Percentiles rank a stretch among this genome's conserved stretches.
phyloP scores from a whole-genome alignment of 2,329 filamentous ascomycete species.

The Amphichorda felina region DNA sequence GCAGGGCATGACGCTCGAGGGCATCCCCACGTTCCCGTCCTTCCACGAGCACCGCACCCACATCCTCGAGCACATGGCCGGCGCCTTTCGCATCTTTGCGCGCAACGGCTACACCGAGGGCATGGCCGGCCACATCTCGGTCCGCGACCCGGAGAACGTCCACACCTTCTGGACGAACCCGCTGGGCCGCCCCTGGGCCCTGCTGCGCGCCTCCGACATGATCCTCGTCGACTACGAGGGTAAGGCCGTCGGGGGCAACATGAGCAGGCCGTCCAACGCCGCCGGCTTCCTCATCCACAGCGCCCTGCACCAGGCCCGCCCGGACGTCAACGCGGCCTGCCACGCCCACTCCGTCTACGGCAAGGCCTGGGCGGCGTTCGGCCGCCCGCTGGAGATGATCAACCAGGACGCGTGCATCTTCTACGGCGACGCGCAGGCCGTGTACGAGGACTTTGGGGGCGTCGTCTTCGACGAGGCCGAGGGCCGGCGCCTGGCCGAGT shows the following conservation, averaged over 20 bases:
- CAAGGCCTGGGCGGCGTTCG: slow-evolving; percentile 56
- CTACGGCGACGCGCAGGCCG: slow-evolving; percentile 46
- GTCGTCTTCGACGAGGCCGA: slow-evolving; percentile 48
- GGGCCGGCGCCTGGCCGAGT: slow-evolving; percentile 47
- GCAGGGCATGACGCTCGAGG: slow-evolving; percentile 3
- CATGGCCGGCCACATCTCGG: slow-evolving; percentile 55
- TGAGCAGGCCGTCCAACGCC: slow-evolving; percentile 44
- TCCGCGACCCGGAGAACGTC: slow-evolving; percentile 49
- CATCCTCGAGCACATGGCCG: slow-evolving; percentile 48
- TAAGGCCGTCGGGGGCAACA: slow-evolving; percentile 52
- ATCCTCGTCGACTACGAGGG: slow-evolving; percentile 50
- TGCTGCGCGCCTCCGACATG: slow-evolving; percentile 56
- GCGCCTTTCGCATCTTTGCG: slow-evolving; percentile 56
- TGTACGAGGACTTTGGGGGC: slow-evolving; percentile 45
- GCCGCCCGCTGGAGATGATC: slow-evolving; percentile 52
- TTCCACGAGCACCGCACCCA: slow-evolving; percentile 13
- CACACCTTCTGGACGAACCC: slow-evolving; percentile 57
- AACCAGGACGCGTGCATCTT: slow-evolving; percentile 55
- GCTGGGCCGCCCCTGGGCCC: slow-evolving; percentile 52
- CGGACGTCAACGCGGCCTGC: slow-evolving; percentile 54
- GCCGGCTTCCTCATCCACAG: slow-evolving; percentile 60
- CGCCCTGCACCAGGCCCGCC: slow-evolving; percentile 52
- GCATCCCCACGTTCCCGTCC: slow-evolving; percentile 11
- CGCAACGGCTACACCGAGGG: slow-evolving; percentile 56
- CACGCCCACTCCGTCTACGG: slow-evolving; percentile 55